Percentiles rank a stretch among this genome's conserved stretches.
Conservation (phyloP, 2,329 filamentous ascomycete species). For the Aureobasidium mangrovei region DNA sequence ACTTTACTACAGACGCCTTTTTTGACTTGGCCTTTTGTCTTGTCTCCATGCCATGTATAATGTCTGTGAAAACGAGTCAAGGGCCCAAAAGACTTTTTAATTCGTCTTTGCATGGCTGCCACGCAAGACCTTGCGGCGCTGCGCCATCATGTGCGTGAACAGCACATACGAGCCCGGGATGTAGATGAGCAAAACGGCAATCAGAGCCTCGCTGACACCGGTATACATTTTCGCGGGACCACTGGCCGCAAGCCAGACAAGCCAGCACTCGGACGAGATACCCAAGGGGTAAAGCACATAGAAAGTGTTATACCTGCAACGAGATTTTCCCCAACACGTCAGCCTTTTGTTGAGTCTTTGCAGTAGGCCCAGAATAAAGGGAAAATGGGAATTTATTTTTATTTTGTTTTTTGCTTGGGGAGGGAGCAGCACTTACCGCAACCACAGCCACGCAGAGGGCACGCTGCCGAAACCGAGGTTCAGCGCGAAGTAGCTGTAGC, state of each 20-base stretch:
- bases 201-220: neutral
- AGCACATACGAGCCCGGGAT: slow-evolving; percentile 74
- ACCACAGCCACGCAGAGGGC: slow-evolving; percentile 62
- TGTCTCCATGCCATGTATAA: too few species aligned
- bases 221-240: neutral
- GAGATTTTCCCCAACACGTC: neutral
- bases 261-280: slow-evolving; percentile 75
- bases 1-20: too few species aligned
- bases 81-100: neutral
- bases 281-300: slow-evolving; percentile 87
- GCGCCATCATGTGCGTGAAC: slow-evolving; percentile 90
- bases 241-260: slow-evolving; percentile 30
- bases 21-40: too few species aligned
- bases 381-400: too few species aligned
- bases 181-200: slow-evolving; percentile 60
- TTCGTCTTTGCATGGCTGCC: slow-evolving; percentile 20
- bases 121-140: slow-evolving; percentile 71
- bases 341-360: neutral
- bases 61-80: too few species aligned
- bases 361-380: too few species aligned
- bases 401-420: too few species aligned
- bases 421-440: slow-evolving; percentile 39
- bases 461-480: slow-evolving; percentile 50
- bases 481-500: slow-evolving; percentile 85
- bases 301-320: slow-evolving; percentile 68